Evolutionary conservation across 345 rosid genomes (phyloP).

Genomic region (Lumnitzera littorea): DNA sequence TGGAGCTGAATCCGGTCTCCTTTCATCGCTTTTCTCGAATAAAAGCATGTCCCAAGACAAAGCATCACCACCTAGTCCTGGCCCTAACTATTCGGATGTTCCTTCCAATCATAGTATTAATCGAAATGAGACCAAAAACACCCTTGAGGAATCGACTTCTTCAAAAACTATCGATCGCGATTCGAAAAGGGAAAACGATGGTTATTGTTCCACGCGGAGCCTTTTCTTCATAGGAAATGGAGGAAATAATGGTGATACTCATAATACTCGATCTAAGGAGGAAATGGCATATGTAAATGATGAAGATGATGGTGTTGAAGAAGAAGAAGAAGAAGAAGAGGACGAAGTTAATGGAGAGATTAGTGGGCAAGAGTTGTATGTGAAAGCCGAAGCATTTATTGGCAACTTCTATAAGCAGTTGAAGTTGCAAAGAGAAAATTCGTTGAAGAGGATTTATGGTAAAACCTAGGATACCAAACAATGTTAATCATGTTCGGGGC

Average conservation of each 20-base stretch:
- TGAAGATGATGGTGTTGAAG: constrained; percentile 6
- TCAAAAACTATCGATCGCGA: constrained; percentile 16
- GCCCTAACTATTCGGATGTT: not conserved
- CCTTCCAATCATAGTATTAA: not conserved
- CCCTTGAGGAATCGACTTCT: constrained; percentile 23
- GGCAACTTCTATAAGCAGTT: constrained; percentile 59
- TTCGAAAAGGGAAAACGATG: constrained; percentile 10
- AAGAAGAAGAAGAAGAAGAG: constrained; percentile 11
- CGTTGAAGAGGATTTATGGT: constrained; percentile 48
- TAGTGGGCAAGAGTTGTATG: constrained; percentile 45
- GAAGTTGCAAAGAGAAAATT: constrained; percentile 68
- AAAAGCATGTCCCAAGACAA: constrained; percentile 19
- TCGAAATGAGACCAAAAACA: constrained; percentile 11
- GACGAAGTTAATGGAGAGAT: constrained; percentile 22
- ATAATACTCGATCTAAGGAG: constrained; percentile 3
- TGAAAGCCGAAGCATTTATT: constrained; percentile 55
- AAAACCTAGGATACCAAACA: constrained; percentile 16
- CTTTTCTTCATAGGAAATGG: constrained; percentile 51
- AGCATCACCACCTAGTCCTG: not conserved
- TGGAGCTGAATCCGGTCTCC: constrained; percentile 63
- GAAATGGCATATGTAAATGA: constrained; percentile 6
- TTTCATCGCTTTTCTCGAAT: constrained; percentile 30
- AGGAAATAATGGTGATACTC: constrained; percentile 7
- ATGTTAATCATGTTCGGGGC: constrained; percentile 3
- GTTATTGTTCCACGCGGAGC: constrained; percentile 35